Evolutionary conservation across 352 stramenopile species (phyloP), one percentile per base, ranked within the genome.

Genomic region (Thalassiosira livingstoniorum): DNA sequence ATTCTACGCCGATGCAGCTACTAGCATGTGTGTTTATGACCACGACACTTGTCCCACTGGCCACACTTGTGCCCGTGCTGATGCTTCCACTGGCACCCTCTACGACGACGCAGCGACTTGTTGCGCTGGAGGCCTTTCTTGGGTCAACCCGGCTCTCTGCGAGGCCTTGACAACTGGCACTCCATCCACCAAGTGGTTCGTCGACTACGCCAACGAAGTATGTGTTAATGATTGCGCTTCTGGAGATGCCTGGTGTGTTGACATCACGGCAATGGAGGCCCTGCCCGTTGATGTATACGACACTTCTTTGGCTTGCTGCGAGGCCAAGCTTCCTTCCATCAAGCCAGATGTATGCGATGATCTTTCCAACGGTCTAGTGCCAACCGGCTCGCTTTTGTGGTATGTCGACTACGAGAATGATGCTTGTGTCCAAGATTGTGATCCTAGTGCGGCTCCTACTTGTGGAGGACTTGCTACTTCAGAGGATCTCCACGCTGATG

Each of bases 341-440:
- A 55, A 77, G 21, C 4, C 2, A 0, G 27, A 34, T 23, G 11
- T 11, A 1, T 77, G 68, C 62, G 55, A 3, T 15, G 7, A 32
- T 1, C 23, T 77, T 11, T 43, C 55, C 13, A 64, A 32, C 35
- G 51, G 47, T 15, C 7, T 7, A 47, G 31, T 51, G 10, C 0
- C 29, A 7, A 79, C 71, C 29, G 11, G 10, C 37, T 37, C 65
- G 21, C 34, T 63, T 35, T 42, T 51, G 47, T 70, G 45, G 60
- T 79, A 79, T 45, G 71, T 66, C 13, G 29, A 60, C 37, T 55
- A 58, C 43, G 23, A 39, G 23, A 21, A 18, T 21, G 45, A 64
- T 43, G n/a, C 25, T 1, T 70, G 70, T 23, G 47, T 70, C n/a
- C 25, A 79, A 43, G 51, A 69, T 35, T 79, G 71, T 23, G 15